These are phyloP conservation scores for Lagenidium sp. DNA, from an alignment of 352 stramenopile species.

Conservation along the genomic window DNA sequence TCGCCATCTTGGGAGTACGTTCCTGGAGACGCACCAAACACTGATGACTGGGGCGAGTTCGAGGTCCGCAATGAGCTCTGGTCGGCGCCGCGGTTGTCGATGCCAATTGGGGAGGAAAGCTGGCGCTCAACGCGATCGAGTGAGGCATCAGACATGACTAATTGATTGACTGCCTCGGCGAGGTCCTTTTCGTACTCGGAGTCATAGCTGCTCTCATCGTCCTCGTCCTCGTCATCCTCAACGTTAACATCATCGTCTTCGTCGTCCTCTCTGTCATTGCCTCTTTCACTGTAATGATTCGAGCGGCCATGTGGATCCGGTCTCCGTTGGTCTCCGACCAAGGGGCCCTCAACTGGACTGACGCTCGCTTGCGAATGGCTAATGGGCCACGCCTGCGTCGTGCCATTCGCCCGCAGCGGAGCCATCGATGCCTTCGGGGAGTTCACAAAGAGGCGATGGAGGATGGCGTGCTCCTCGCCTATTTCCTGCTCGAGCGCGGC, in stretches of 20 bases:
- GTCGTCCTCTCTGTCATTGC: too few species aligned
- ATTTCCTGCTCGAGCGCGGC: slow-evolving; percentile 47
- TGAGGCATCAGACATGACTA: slow-evolving; percentile 53
- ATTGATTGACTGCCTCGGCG: slow-evolving; percentile 50
- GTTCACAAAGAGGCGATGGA: slow-evolving; percentile 32
- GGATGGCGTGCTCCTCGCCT: slow-evolving; percentile 31
- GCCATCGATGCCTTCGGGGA: too few species aligned
- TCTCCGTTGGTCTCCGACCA: too few species aligned
- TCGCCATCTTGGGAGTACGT: slow-evolving; percentile 61
- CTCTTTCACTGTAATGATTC: too few species aligned
- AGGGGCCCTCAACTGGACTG: not conserved
- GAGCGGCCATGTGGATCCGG: too few species aligned
- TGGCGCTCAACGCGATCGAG: slow-evolving; percentile 38
- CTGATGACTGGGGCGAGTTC: slow-evolving; percentile 58
- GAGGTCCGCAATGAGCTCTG: slow-evolving; percentile 23
- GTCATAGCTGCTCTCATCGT: slow-evolving; percentile 40
- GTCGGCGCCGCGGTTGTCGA: slow-evolving; percentile 17
- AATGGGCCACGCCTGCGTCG: too few species aligned
- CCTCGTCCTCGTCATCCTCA: slow-evolving; percentile 6
- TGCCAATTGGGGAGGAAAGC: slow-evolving; percentile 45
- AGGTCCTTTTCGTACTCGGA: slow-evolving; percentile 70
- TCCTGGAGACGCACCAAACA: slow-evolving; percentile 52
- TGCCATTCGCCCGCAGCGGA: too few species aligned
- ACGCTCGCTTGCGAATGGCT: not conserved
- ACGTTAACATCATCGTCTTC: not conserved